Percentiles rank a stretch among this genome's conserved stretches.
These are phyloP conservation scores for Pouteria campechiana DNA, from an alignment of 179 eudicot species.

Conservation along the genomic window DNA sequence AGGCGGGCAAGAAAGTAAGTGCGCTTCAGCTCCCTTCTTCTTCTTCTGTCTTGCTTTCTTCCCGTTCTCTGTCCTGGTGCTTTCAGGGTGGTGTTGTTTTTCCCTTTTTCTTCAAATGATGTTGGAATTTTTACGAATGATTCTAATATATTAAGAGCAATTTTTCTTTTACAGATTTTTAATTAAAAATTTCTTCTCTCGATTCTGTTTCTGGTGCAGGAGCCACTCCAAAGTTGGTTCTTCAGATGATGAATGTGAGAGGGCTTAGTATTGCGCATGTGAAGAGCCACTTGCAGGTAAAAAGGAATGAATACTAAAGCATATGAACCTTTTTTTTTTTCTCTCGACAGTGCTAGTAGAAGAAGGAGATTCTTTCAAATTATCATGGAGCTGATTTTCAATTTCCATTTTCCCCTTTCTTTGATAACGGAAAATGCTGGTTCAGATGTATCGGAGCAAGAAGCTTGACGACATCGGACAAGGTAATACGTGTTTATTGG, in stretches of 20 bases:
- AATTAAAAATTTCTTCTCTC: no score
- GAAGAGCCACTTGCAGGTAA: slow-evolving; percentile 46
- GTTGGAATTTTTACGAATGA: no score
- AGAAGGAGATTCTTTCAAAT: no score
- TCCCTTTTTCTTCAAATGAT: no score
- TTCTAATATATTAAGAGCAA: no score
- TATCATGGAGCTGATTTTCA: no score
- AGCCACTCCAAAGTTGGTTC: slow-evolving; percentile 39
- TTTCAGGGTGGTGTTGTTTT: no score
- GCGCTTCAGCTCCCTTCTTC: background rate
- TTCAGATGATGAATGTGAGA: slow-evolving; percentile 41
- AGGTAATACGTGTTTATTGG: slow-evolving; percentile 13
- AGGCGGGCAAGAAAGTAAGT: slow-evolving; percentile 41
- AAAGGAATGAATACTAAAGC: background rate
- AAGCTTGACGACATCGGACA: slow-evolving; percentile 38
- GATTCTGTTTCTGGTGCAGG: no score
- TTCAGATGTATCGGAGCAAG: slow-evolving; percentile 47
- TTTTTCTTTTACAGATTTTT: no score
- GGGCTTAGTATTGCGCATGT: slow-evolving; percentile 48
- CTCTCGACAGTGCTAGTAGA: no score
- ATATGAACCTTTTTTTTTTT: background rate
- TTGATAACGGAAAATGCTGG: background rate
- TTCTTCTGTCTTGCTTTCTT: no score
- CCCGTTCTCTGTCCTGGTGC: no score
- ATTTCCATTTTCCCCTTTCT: background rate